Base-by-base conservation (phyloP, 2,329 filamentous ascomycete species). In the Incumbomyces delicatus region DNA sequence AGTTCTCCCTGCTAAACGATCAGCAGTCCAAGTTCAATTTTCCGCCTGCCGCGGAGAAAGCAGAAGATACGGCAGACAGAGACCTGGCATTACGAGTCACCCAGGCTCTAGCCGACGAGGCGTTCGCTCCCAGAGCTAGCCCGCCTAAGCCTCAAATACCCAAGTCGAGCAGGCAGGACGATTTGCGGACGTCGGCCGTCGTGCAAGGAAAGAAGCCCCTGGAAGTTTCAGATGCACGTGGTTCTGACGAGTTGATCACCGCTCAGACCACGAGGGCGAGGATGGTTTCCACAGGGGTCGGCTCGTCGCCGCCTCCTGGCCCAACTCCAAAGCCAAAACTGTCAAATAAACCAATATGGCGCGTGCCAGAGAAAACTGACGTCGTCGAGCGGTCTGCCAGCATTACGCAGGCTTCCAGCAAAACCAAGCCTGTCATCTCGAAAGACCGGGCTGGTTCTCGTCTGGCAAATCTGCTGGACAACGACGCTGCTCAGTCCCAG, bases 1-100 rank as follows among this genome's bases (percentile, higher is more conserved):
- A 96, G 56, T 98, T 98, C 60, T 83, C 90, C 2, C 71, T 98
- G 14, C 70, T 95, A 37, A 87, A 94, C 56, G 88, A 96, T 52
- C 78, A 85, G 51, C 85, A 85, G 2, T 69, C 78, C 50, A 89
- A 87, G 50, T 95, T 95, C 57, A 82, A 90, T 46, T 95, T 95
- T 61, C 82, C 86, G 49, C 65, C 71, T 36, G 60, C 72, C 12
- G 62, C 72, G n/a, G 65, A 70, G 6, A 69, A 74, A 18, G 65
- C 68, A 33, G 63, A 63, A 52, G 66, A 70, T 10, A 65, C 67
- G 10, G 53, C 65, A 34, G 65, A 76, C 27, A 72, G 73, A 14
- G 71, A 75, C 44, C 64, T 87, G 13, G 79, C 75, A 29, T 77
- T 85, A 58, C 75, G 79, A 50, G 77, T 92, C 7, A 78, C 83